Evolutionary conservation across 2,329 filamentous ascomycete species (phyloP), one percentile per base, ranked within the genome.

Genomic region (Penicillium sp.): DNA sequence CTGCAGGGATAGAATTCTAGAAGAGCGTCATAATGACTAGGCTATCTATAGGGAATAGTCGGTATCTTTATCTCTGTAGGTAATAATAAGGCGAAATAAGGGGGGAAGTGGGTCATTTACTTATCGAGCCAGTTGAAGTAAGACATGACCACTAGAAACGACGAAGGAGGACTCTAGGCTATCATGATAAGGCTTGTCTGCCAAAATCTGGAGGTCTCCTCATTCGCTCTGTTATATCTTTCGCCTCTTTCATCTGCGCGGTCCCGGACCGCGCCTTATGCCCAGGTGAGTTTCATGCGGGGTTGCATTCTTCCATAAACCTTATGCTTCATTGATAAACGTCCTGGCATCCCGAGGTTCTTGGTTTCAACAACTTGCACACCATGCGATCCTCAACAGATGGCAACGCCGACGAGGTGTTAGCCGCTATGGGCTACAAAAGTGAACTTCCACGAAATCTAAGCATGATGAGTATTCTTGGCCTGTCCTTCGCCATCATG

Each of bases 401-500:
- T 57, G 68, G 66, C 62, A 71, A 57, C 54, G 85, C 84, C 56
- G 83, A 87, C 68, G 83, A 82, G 57, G 82, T 83, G 49, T 78
- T 88, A 65, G 85, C 82, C 56, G 81, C 80, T 61, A 85, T 89
- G 84, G 87, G 86, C 49, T 89, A 89, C 77, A 83, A 83, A 72
- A 79, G 80, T 49, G 86, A 89, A 67, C 68, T 90, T 42, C 86
- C 86, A 14, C 79, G 86, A 56, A 86, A 84, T 61, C 70, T 90
- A 59, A 85, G 83, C 68, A 89, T 89, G 86, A 71, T 89, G 65
- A 87, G 84, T 65, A 84, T 90, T 27, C 76, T 90, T 43, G 87
- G 87, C 47, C 66, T 87, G 73, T 88, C 86, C 43, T 90, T 90
- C 67, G 87, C 87, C 48, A 90, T 91, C 70, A 90, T 90, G 86